phyloP scores from a whole-genome alignment of 2,329 filamentous ascomycete genomes.

The Trichoderma sp. region DNA sequence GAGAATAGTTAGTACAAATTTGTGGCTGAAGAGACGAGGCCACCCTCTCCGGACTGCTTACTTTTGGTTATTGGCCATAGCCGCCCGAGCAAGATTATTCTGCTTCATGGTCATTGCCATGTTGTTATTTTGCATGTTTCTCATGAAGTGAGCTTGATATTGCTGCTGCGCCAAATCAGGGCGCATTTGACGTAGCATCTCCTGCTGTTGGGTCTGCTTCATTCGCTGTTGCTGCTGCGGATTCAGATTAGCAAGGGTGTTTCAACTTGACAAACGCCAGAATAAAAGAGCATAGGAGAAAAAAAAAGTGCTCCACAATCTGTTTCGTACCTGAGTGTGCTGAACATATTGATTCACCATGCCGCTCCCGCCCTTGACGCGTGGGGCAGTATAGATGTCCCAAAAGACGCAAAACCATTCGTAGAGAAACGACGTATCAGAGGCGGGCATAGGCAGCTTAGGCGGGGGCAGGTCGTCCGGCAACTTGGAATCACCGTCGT shows the following conservation, averaged over 20 bases:
- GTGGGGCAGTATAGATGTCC: conserved; percentile 88
- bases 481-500: conserved; percentile 69
- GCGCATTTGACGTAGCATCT: conserved; percentile 71
- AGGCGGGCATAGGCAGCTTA: conserved; percentile 60
- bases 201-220: conserved; percentile 73
- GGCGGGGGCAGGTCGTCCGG: conserved; percentile 78
- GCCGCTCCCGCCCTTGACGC: conserved; percentile 61
- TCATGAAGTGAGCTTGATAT: conserved; percentile 63
- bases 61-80: conserved; percentile 77
- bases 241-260: conserved; percentile 6
- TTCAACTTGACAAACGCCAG: neutral
- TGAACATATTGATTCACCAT: conserved; percentile 72
- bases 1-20: neutral
- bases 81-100: conserved; percentile 65
- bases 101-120: conserved; percentile 60
- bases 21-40: neutral
- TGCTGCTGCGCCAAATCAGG: conserved; percentile 58
- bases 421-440: conserved; percentile 80
- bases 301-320: neutral
- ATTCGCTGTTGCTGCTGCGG: conserved; percentile 63
- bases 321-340: conserved; percentile 70
- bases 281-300: neutral
- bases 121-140: conserved; percentile 59
- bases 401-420: conserved; percentile 98
- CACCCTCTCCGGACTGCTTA: conserved; percentile 38